phyloP scores from a whole-genome alignment of 139 green algal genomes.

The Chlorella ohadii region DNA sequence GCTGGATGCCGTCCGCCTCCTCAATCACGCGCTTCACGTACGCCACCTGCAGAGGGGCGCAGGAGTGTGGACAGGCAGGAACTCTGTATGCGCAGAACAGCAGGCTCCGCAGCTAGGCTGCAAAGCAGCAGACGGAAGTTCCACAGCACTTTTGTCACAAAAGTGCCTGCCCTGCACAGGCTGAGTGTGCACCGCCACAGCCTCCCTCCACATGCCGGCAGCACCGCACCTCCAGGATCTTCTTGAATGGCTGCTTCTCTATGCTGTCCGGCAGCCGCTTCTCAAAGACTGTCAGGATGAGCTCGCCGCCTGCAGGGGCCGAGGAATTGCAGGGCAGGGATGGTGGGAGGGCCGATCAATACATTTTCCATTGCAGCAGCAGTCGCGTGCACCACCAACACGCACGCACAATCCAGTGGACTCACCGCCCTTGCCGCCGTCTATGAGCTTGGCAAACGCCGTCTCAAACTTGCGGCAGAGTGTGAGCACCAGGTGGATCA shows the following conservation, averaged over 20 bases:
- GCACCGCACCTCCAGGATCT: conserved; percentile 83
- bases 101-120: too few relatives aligned
- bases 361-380: too few relatives aligned
- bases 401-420: too few relatives aligned
- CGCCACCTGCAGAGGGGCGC: conserved; percentile 36
- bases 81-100: too few relatives aligned
- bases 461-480: conserved; percentile 89
- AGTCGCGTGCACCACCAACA: too few relatives aligned
- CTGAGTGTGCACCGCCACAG: too few relatives aligned
- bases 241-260: conserved; percentile 86
- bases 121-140: too few relatives aligned
- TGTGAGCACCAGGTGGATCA: conserved; percentile 92
- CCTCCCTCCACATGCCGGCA: neutral
- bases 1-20: conserved; percentile 97
- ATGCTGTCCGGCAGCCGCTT: conserved; percentile 90
- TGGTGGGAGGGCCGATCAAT: too few relatives aligned
- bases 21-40: conserved; percentile 91
- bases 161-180: too few relatives aligned
- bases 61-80: neutral
- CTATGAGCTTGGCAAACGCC: conserved; percentile 79
- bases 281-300: conserved; percentile 93
- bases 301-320: conserved; percentile 75
- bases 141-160: too few relatives aligned
- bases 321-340: neutral
- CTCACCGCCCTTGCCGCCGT: conserved; percentile 84